Base-by-base conservation (phyloP, 148 eudicot species). In the Persicaria maculosa region DNA sequence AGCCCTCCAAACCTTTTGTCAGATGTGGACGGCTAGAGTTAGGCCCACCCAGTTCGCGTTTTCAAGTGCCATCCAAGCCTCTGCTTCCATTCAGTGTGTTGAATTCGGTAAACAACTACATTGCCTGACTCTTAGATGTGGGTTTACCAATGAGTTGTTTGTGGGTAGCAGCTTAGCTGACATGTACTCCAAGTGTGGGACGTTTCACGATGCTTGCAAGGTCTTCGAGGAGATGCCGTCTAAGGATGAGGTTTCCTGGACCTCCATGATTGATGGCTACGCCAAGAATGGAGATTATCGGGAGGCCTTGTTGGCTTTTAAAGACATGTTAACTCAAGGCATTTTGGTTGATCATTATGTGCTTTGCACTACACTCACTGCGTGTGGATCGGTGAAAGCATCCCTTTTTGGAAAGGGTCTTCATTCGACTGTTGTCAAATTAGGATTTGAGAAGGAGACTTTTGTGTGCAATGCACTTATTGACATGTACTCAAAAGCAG, bases 221-320 rank as follows among this genome's bases (percentile, higher is more conserved):
- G 77, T 86, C 16, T 86, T 86, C 73, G 77, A 86, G 72, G 86
- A 81, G 79, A 86, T 86, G 89, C 85, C 85, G 2, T 75, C 10
- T 40, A 86, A 83, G 83, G 89, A 86, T 77, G 82, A 81, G 77
- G 83, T 86, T 15, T 86, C 85, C 0, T 86, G 89, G 89, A 83
- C 80, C 0, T 77, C 86, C 7, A 81, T 86, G 89, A 83, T 86
- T 22, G 78, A 79, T 80, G 89, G 89, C 25, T 83, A 79, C 77
- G 78, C 81, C 2, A 83, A 83, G 70, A 81, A 86, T 78, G 86
- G 84, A 0, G 74, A 79, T 44, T 79, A 44, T 52, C 75, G 74
- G 48, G 78, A 81, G 76, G 83, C 84, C n/a, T 47, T 86, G 73
- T 67, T 77, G 44, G 81, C 78, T 64, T 83, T 75, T 68, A 80